A percentile compares a stretch with the other conserved stretches of the same genome.
Evolutionary conservation across 306 rosid species (phyloP).

Genomic region (Vigna angularis): DNA sequence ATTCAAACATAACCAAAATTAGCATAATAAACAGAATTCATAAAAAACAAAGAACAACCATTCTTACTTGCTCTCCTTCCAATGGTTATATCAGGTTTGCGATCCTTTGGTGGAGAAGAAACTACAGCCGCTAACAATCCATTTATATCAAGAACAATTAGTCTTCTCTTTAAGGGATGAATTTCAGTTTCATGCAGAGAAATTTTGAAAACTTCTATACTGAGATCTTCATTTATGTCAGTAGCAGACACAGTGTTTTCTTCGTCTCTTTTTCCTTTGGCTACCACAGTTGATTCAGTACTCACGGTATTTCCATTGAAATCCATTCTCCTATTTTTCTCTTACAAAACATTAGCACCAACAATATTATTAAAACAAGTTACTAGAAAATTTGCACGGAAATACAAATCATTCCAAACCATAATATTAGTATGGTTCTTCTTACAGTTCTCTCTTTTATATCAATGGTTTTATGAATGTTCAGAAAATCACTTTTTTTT

Average conservation of each 20-base stretch:
- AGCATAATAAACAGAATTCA: conserved; percentile 11
- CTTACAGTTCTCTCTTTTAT: no score
- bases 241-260: conserved; percentile 11
- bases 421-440: no score
- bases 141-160: conserved; percentile 84
- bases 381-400: not conserved
- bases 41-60: conserved; percentile 22
- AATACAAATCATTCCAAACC: not conserved
- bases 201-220: conserved; percentile 35
- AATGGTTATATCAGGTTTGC: conserved; percentile 59
- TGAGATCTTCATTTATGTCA: conserved; percentile 38
- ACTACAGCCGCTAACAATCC: conserved; percentile 77
- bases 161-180: conserved; percentile 56
- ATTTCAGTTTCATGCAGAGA: conserved; percentile 41
- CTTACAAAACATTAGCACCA: not conserved
- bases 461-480: no score
- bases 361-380: not conserved
- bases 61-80: conserved; percentile 55
- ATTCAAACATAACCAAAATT: conserved; percentile 28
- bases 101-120: conserved; percentile 61
- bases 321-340: conserved; percentile 36
- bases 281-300: conserved; percentile 27
- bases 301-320: not conserved
- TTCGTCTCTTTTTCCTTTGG: conserved; percentile 31
- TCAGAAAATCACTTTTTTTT: not conserved